phyloP scores from a whole-genome alignment of 75 land plant species.

The Sequoia sempervirens region DNA sequence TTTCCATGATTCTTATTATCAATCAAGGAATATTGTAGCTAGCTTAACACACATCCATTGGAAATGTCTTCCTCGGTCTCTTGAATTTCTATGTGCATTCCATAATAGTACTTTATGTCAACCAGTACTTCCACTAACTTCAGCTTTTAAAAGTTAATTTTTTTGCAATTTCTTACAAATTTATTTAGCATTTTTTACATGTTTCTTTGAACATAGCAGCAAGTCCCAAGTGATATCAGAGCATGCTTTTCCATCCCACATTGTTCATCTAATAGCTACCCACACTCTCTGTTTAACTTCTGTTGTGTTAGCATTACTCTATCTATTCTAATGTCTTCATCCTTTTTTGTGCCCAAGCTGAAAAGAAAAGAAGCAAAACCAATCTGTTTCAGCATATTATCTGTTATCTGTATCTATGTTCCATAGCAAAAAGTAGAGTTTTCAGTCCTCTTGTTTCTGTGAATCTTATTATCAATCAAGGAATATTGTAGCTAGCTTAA shows the following conservation, averaged over 20 bases:
- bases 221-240: background rate
- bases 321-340: background rate
- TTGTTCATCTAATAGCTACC: background rate
- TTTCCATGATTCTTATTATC: background rate
- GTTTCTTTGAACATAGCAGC: background rate
- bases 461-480: background rate
- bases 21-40: background rate
- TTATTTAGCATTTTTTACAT: too few relatives aligned
- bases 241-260: background rate
- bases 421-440: background rate
- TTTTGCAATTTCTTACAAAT: background rate
- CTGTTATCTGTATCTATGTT: background rate
- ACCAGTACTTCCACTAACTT: background rate
- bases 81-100: background rate
- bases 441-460: background rate
- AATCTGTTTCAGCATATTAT: background rate
- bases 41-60: background rate
- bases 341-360: background rate
- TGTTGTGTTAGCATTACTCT: background rate
- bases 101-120: background rate
- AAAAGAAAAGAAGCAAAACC: background rate
- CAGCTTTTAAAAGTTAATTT: too few relatives aligned
- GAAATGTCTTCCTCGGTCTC: background rate
- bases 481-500: background rate
- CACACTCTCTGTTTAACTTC: background rate